Evolutionary conservation across 108 stramenopile genomes (phyloP), one percentile per base, ranked within the genome.

Genomic region (Pseudonitzschia delicatissima): DNA sequence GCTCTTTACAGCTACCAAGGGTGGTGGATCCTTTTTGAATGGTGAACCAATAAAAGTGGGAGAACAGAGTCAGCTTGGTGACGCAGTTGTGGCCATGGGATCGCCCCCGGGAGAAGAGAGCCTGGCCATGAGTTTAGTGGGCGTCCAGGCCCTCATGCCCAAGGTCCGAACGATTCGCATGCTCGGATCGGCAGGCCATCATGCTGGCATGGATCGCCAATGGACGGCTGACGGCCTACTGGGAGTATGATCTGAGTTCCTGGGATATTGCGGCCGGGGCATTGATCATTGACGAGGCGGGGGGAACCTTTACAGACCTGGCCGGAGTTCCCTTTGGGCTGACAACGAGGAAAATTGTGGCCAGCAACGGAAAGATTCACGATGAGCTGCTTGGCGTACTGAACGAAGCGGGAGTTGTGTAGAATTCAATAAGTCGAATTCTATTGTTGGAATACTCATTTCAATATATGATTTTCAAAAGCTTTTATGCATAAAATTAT

Each of bases 121-220:
- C n/a, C 73, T 92, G 72, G 47, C 68, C n/a, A 88, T 87, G 77
- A 86, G 85, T 21, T 61, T 87, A 8, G 65, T 73, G 17, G 91
- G 86, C 2, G 78, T 87, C 2, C 37, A 79, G 9, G 88, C 81
- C 4, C 66, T 92, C 0, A 84, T 85, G 75, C 85, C 87, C 5
- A 82, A 80, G 73, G 88, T 86, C 0, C 66, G 87, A 49, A 87
- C 87, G 5, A 63, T 92, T 50, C 84, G 91, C 27, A 92, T 92
- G 88, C 57, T 89, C 28, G 91, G 87, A 40, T 86, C 78, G 47
- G 91, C 91, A n/a, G 2, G 87, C 91, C 4, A 76, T 89, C 27
- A 81, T 87, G 75, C 77, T 92, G 51, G 87, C 87, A 3, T 92
- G 91, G 91, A 86, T 92, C 3, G 91, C 91, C 6, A 88, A 89